Percentiles rank a stretch among this genome's conserved stretches.
phyloP scores from a whole-genome alignment of 495 filamentous ascomycete species.

The Letharia columbiana region DNA sequence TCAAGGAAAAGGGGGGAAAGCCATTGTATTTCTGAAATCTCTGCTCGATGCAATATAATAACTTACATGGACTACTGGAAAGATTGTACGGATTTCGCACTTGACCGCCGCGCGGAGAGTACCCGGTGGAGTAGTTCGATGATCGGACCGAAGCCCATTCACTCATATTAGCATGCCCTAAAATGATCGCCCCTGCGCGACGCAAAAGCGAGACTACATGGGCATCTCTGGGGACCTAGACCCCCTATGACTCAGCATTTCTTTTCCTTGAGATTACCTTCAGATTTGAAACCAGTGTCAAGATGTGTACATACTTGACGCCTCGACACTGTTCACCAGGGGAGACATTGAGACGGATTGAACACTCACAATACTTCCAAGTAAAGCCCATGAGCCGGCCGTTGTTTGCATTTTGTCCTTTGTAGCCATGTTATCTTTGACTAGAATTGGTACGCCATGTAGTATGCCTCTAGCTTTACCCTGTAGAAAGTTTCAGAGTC shows the following conservation, averaged over 20 bases:
- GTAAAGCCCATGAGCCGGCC: constrained; percentile 34
- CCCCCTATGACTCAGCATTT: neutral
- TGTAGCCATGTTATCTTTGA: constrained; percentile 57
- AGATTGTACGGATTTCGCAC: constrained; percentile 26
- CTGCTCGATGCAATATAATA: neutral
- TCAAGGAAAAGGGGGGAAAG: neutral
- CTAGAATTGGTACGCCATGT: constrained; percentile 52
- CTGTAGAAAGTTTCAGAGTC: neutral
- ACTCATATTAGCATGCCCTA: constrained; percentile 39
- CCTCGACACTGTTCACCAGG: neutral
- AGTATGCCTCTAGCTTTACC: constrained; percentile 39
- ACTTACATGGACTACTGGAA: constrained; percentile 24
- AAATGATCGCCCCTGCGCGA: constrained; percentile 35
- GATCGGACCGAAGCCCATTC: constrained; percentile 33
- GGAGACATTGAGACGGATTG: neutral
- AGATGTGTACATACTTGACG: neutral
- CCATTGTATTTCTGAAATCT: neutral
- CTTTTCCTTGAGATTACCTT: neutral
- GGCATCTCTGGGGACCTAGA: constrained; percentile 25
- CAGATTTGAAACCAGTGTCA: neutral
- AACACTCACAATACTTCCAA: constrained; percentile 22
- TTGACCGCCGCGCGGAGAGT: constrained; percentile 37
- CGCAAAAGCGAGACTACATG: constrained; percentile 30
- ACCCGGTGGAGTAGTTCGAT: constrained; percentile 30
- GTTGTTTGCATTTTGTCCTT: constrained; percentile 51